Conservation (phyloP, 2,329 filamentous ascomycete species). For the Trichoderma atroviride region DNA sequence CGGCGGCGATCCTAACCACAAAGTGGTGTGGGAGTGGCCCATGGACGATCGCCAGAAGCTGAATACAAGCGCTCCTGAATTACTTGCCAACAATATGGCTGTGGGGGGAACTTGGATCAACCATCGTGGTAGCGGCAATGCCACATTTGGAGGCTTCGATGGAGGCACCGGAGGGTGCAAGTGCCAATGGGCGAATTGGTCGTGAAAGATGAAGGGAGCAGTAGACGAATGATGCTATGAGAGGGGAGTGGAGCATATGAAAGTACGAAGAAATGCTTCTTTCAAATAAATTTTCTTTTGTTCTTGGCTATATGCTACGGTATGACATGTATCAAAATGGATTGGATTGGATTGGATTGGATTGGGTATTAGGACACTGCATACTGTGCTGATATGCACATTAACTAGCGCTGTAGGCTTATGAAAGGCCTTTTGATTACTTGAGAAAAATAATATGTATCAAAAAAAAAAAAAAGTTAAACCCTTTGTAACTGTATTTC, state of each 20-base stretch:
- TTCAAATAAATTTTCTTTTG: neutral
- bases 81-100: constrained; percentile 54
- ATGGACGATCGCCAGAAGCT: constrained; percentile 53
- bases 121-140: constrained; percentile 47
- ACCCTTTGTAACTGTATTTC: neutral
- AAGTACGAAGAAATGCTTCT: neutral
- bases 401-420: neutral
- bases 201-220: constrained; percentile 23
- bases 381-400: constrained; percentile 1
- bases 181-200: constrained; percentile 63
- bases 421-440: neutral
- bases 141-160: constrained; percentile 61
- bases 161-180: constrained; percentile 65
- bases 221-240: neutral
- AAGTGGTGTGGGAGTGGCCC: constrained; percentile 57
- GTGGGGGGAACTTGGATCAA: constrained; percentile 59
- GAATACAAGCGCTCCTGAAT: constrained; percentile 45
- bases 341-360: constrained; percentile 3
- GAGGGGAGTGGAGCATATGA: neutral
- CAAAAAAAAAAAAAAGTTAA: neutral
- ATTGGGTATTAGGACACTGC: neutral
- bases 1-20: constrained; percentile 56
- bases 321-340: constrained; percentile 5
- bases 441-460: neutral
- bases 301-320: neutral